These are phyloP conservation scores for Aspergillus carbonarius DNA, from an alignment of 2,329 filamentous ascomycete species.

Conservation along the genomic window DNA sequence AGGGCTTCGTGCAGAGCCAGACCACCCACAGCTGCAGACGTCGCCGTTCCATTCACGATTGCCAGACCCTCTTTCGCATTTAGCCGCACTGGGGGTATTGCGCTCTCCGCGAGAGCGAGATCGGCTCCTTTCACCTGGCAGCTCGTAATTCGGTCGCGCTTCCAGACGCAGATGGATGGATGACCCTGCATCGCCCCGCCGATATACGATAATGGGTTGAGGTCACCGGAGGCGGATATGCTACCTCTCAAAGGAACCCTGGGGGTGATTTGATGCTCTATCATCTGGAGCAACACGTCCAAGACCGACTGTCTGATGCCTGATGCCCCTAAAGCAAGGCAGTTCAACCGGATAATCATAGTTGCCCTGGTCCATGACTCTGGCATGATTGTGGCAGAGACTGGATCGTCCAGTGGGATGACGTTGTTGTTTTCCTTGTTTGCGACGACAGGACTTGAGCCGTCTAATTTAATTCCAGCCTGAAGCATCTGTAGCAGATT, in stretches of 20 bases:
- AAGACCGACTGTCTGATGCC: neutral
- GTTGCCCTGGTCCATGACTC: neutral
- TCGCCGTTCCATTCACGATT: constrained; percentile 52
- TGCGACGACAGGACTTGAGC: neutral
- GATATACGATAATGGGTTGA: constrained; percentile 4
- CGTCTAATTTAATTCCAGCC: neutral
- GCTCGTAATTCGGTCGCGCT: neutral
- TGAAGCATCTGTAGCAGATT: neutral
- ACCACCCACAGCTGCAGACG: constrained; percentile 44
- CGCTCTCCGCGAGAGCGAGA: constrained; percentile 29
- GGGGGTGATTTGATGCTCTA: neutral
- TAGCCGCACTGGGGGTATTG: constrained; percentile 33
- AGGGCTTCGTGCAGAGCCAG: constrained; percentile 54
- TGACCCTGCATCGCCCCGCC: constrained; percentile 5
- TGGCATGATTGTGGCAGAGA: neutral
- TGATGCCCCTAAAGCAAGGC: neutral
- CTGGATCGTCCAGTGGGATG: neutral
- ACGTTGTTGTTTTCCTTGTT: neutral
- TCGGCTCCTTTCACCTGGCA: neutral
- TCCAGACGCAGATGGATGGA: constrained; percentile 1
- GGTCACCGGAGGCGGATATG: constrained; percentile 9
- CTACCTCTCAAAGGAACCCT: constrained; percentile 1
- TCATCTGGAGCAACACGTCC: neutral
- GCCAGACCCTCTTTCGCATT: constrained; percentile 51
- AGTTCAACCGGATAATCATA: neutral